Percentiles rank a stretch among this genome's conserved stretches.
These are phyloP conservation scores for Haberlea rhodopensis DNA, from an alignment of 257 asterid genomes.

Conservation along the genomic window DNA sequence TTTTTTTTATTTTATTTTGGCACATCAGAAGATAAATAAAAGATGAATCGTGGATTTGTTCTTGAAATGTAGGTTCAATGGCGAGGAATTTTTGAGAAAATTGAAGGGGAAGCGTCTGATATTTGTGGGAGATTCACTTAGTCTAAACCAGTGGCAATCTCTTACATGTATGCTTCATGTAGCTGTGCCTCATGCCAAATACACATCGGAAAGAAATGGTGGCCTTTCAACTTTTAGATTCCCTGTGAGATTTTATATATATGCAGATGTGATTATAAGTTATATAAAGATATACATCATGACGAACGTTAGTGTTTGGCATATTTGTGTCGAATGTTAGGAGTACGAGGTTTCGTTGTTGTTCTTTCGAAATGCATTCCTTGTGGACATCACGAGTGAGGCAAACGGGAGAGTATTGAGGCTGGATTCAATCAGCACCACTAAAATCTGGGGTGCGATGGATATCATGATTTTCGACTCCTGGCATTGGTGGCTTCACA, in stretches of 20 bases:
- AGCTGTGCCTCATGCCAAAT: conserved; percentile 37
- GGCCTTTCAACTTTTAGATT: conserved; percentile 44
- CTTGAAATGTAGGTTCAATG: conserved; percentile 75
- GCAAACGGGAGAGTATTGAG: conserved; percentile 33
- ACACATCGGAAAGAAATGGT: conserved; percentile 28
- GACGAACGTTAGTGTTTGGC: too few relatives aligned
- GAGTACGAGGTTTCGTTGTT: conserved; percentile 36
- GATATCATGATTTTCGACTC: conserved; percentile 41
- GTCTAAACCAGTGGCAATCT: conserved; percentile 70
- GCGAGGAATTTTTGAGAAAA: conserved; percentile 39
- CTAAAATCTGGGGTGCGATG: conserved; percentile 31
- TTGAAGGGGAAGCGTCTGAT: conserved; percentile 46
- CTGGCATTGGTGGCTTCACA: conserved; percentile 68
- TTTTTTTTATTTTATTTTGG: too few relatives aligned
- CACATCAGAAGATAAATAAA: too few relatives aligned
- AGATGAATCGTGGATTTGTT: too few relatives aligned
- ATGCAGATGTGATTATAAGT: too few relatives aligned
- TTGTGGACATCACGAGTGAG: conserved; percentile 45
- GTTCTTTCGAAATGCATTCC: conserved; percentile 56
- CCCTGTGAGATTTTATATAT: too few relatives aligned
- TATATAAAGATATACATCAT: too few relatives aligned
- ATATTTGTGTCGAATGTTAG: conserved; percentile 32
- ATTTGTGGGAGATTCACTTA: conserved; percentile 75
- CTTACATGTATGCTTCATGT: conserved; percentile 61
- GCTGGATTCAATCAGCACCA: conserved; percentile 33